Evolutionary conservation across 306 rosid genomes (phyloP).

Genomic region (Fragaria nilgerrensis): DNA sequence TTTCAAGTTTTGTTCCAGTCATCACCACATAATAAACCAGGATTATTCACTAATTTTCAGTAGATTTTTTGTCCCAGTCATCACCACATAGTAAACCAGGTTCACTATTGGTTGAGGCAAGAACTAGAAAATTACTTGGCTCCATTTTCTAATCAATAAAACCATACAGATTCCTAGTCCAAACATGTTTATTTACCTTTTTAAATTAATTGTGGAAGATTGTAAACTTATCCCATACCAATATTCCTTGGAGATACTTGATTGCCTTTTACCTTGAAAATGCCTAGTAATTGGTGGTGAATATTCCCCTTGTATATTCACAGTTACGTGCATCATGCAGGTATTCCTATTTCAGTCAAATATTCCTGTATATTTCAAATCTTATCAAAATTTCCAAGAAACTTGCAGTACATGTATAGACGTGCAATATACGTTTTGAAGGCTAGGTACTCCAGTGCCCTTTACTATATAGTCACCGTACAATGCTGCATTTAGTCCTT

Average conservation of each 20-base stretch:
- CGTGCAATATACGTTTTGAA: slow-evolving; percentile 1
- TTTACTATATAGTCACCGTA: neutral
- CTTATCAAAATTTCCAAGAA: neutral
- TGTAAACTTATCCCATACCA: neutral
- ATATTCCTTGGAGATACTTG: slow-evolving; percentile 5
- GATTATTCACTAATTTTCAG: neutral
- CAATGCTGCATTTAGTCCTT: neutral
- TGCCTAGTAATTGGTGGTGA: slow-evolving; percentile 2
- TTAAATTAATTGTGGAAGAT: neutral
- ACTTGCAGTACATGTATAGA: neutral
- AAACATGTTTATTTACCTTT: neutral
- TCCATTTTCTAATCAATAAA: neutral
- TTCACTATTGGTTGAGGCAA: neutral
- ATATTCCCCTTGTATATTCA: neutral
- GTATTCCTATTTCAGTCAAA: neutral
- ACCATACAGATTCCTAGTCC: neutral
- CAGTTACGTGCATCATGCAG: neutral
- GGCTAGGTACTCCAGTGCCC: neutral
- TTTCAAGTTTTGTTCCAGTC: neutral
- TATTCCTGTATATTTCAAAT: neutral
- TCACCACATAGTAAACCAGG: neutral
- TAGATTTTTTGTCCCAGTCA: neutral
- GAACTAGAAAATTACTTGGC: neutral
- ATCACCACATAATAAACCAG: neutral
- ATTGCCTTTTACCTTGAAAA: neutral